phyloP scores from a whole-genome alignment of 768 basidiomycete genomes.

The Tubosaeta brunneosetosa region DNA sequence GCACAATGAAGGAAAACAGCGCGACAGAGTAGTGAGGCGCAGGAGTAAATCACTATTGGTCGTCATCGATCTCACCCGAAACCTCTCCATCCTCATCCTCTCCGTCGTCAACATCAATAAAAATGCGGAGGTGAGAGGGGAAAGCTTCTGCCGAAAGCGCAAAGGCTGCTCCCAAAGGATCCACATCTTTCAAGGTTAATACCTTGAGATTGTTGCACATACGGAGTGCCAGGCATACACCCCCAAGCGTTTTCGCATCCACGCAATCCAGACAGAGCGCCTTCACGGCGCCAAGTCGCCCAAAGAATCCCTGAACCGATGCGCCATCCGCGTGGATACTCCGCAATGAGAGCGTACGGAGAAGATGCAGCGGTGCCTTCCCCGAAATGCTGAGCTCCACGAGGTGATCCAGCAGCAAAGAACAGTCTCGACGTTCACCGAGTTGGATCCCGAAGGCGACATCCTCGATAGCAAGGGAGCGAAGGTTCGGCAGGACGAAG shows the following conservation, averaged over 20 bases:
- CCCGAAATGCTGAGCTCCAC: conserved; percentile 1
- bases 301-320: conserved; percentile 8
- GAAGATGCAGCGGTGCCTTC: not conserved
- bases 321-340: not conserved
- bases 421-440: conserved; percentile 32
- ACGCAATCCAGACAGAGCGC: conserved; percentile 10
- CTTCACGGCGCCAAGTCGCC: not conserved
- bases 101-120: conserved; percentile 13
- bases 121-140: conserved; percentile 9
- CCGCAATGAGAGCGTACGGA: conserved; percentile 11
- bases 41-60: no score
- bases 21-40: no score
- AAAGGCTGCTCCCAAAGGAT: not conserved
- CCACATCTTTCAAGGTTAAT: conserved; percentile 13
- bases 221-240: conserved; percentile 3
- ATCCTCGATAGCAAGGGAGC: conserved; percentile 42
- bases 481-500: conserved; percentile 37
- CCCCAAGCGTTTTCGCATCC: not conserved
- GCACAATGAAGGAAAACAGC: not conserved
- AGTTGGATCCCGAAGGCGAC: conserved; percentile 37
- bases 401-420: conserved; percentile 35
- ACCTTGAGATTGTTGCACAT: conserved; percentile 3
- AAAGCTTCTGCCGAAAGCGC: conserved; percentile 5
- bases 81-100: not conserved
- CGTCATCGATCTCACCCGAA: not conserved